These are phyloP conservation scores for Solanum corneliomulleri DNA, from an alignment of 257 asterid species.

Conservation along the genomic window DNA sequence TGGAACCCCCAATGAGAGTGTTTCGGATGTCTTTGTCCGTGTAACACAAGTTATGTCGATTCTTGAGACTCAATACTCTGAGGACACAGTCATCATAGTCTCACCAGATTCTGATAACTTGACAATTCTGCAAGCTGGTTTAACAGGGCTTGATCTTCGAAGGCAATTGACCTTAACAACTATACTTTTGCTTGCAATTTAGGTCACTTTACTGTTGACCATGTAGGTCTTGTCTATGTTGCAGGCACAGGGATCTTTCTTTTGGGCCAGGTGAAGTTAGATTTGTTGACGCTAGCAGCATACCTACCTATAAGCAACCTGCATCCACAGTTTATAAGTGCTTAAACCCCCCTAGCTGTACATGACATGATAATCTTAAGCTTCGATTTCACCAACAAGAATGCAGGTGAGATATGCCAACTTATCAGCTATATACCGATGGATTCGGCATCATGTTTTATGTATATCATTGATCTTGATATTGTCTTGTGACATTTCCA, in stretches of 20 bases:
- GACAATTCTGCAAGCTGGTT: constrained; percentile 72
- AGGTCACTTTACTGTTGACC: neutral
- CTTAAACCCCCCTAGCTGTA: constrained; percentile 78
- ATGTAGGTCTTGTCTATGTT: neutral
- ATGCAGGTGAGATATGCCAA: neutral
- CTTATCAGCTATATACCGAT: neutral
- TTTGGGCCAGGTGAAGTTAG: constrained; percentile 81
- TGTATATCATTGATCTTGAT: neutral
- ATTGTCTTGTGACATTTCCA: neutral
- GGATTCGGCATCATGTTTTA: neutral
- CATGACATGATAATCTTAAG: constrained; percentile 10
- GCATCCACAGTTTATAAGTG: constrained; percentile 77
- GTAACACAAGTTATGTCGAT: constrained; percentile 92
- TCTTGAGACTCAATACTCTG: constrained; percentile 85
- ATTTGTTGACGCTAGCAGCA: constrained; percentile 52
- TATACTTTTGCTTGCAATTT: neutral
- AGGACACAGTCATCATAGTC: constrained; percentile 62
- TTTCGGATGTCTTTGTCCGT: constrained; percentile 84
- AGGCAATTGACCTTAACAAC: constrained; percentile 30
- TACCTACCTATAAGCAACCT: constrained; percentile 72
- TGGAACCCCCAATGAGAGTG: constrained; percentile 93
- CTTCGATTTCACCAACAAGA: neutral
- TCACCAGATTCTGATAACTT: constrained; percentile 91
- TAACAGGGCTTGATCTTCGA: constrained; percentile 71
- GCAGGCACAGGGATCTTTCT: constrained; percentile 73